Conservation (phyloP, 331 rosid genomes). For the Acacia pycnantha region DNA sequence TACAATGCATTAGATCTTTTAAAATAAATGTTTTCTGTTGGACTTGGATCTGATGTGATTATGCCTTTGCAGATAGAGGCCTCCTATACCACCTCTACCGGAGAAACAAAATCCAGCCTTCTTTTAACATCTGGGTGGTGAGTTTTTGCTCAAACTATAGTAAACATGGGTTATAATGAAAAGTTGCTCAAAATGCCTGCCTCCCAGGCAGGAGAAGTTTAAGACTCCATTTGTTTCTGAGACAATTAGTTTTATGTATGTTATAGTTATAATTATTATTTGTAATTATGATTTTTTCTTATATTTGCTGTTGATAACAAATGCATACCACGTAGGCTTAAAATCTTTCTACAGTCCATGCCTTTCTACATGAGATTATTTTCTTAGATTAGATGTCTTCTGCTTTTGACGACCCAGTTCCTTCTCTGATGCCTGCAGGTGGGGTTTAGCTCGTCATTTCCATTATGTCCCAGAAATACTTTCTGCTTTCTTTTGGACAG, state of each 20-base stretch:
- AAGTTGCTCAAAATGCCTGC: not conserved
- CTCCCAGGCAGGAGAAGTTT: not conserved
- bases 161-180: not conserved
- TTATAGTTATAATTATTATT: not conserved
- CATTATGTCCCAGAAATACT: constrained; percentile 96
- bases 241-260: constrained; percentile 18
- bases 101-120: constrained; percentile 83
- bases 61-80: constrained; percentile 69
- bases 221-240: not conserved
- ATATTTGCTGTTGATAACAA: not conserved
- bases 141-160: constrained; percentile 30
- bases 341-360: not conserved
- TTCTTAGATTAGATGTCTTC: not conserved
- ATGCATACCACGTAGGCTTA: constrained; percentile 1
- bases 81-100: constrained; percentile 72
- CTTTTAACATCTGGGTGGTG: constrained; percentile 97
- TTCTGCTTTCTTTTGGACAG: constrained; percentile 97
- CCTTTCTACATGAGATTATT: constrained; percentile 2
- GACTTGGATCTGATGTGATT: constrained; percentile 17
- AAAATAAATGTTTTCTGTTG: constrained; percentile 9
- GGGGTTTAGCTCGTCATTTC: constrained; percentile 97
- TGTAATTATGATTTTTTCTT: not conserved
- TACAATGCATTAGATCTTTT: constrained; percentile 18
- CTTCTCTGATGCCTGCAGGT: constrained; percentile 57
- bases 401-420: constrained; percentile 11